Evolutionary conservation across 2,329 filamentous ascomycete species (phyloP), one percentile per base, ranked within the genome.

Genomic region (Cladosporium sp.): DNA sequence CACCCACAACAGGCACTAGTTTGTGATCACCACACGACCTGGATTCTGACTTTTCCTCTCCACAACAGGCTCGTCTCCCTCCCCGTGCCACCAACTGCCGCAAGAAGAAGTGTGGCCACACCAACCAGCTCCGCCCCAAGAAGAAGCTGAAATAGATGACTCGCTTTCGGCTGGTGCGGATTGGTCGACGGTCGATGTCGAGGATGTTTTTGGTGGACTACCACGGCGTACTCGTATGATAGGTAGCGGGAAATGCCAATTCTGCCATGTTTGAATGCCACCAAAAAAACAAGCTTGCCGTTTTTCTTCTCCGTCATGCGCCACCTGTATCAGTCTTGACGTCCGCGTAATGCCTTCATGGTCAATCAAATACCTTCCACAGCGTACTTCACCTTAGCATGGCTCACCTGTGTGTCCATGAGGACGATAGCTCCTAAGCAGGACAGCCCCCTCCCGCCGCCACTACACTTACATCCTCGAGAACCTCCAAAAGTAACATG

Each of bases 41-140:
- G 45, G 40, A 43, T 35, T 25, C 36, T 49, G 29, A 39, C 32
- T 38, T 50, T 39, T 38, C 22, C n/a, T n/a, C n/a, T n/a, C n/a
- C n/a, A 18, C 16, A 4, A 35, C 57, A 80, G 75, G 80, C 82
- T 61, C 91, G 92, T 75, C 90, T 97, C 60, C 92, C 92, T 63
- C 92, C 92, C 65, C 89, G 93, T 84, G 93, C 93, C 69, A 96
- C 92, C 83, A 98, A 98, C 88, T 98, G 93, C 88, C 84, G 91
- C 71, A 97, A 97, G 90, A 91, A 91, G 82, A 97, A 97, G 85
- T 97, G 92, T 78, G 93, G 92, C 60, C 93, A 97, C 86, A 94
- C 86, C 80, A 97, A 97, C 88, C 93, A 98, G 85, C 88, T 98
- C 74, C 89, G 93, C 79, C 93, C 93, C 77, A 98, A 98, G 92